phyloP scores from a whole-genome alignment of 495 filamentous ascomycete genomes.

The Podospora australis region DNA sequence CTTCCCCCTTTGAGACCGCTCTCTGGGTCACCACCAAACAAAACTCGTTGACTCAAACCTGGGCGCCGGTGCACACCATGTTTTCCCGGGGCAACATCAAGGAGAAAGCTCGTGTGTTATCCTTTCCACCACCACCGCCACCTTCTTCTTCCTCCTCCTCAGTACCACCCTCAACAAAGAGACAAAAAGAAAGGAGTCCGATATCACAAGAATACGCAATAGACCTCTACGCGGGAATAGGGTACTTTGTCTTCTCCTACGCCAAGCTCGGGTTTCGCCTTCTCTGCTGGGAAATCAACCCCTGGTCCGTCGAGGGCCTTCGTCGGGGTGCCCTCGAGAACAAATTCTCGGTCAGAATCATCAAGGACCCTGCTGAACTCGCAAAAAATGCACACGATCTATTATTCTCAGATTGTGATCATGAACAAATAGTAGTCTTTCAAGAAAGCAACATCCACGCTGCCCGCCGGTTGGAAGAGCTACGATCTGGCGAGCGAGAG shows the following conservation, averaged over 20 bases:
- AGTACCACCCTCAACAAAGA: background rate
- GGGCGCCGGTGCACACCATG: slow-evolving; percentile 87
- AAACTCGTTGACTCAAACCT: slow-evolving; percentile 74
- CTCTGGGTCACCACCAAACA: slow-evolving; percentile 74
- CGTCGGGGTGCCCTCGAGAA: slow-evolving; percentile 62
- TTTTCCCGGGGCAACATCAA: slow-evolving; percentile 81
- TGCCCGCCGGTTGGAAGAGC: slow-evolving; percentile 34
- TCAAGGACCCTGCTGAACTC: slow-evolving; percentile 16
- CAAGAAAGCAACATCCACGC: slow-evolving; percentile 62
- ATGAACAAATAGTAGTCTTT: slow-evolving; percentile 56
- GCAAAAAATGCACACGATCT: background rate
- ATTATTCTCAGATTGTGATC: slow-evolving; percentile 11
- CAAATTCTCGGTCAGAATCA: slow-evolving; percentile 52
- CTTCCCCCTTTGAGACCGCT: slow-evolving; percentile 50
- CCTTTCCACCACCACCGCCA: slow-evolving; percentile 20
- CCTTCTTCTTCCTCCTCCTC: background rate
- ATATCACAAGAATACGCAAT: slow-evolving; percentile 44
- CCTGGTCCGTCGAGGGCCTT: slow-evolving; percentile 80
- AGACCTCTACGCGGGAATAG: slow-evolving; percentile 87
- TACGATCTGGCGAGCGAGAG: slow-evolving; percentile 22
- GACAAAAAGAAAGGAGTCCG: background rate
- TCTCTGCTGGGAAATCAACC: slow-evolving; percentile 83
- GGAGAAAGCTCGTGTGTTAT: slow-evolving; percentile 75
- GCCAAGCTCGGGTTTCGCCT: slow-evolving; percentile 65
- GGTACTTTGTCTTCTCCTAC: slow-evolving; percentile 86